A percentile compares a stretch with the other conserved stretches of the same genome.
These are phyloP conservation scores for Allantophomopsis cytisporea DNA, from an alignment of 2,329 filamentous ascomycete genomes.

Conservation along the genomic window DNA sequence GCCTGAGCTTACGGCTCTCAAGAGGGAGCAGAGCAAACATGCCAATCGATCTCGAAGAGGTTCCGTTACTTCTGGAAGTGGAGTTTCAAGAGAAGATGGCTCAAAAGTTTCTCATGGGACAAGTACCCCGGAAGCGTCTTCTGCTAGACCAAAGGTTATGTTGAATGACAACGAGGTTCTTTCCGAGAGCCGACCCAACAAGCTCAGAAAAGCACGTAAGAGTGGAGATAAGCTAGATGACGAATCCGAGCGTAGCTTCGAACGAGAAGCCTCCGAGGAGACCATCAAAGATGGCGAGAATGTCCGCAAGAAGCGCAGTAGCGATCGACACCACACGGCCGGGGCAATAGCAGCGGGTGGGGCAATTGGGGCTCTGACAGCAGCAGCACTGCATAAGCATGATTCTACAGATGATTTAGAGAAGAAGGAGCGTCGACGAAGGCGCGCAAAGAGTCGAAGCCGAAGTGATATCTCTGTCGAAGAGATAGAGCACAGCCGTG, in stretches of 20 bases:
- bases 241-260: slow-evolving; percentile 13
- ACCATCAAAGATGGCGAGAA: slow-evolving; percentile 35
- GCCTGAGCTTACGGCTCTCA: slow-evolving; percentile 82
- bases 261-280: slow-evolving; percentile 29
- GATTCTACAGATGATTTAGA: slow-evolving; percentile 46
- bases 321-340: slow-evolving; percentile 11
- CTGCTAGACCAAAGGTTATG: slow-evolving; percentile 43
- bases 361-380: slow-evolving; percentile 41
- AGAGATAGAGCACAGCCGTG: slow-evolving; percentile 36
- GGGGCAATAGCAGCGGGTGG: slow-evolving; percentile 13
- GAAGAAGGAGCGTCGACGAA: slow-evolving; percentile 24
- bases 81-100: slow-evolving; percentile 35
- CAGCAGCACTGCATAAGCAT: slow-evolving; percentile 48
- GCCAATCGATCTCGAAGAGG: slow-evolving; percentile 46
- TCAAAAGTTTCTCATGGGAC: slow-evolving; percentile 24
- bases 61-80: slow-evolving; percentile 42
- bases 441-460: slow-evolving; percentile 29
- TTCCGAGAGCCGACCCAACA: slow-evolving; percentile 33
- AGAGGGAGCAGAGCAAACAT: slow-evolving; percentile 74
- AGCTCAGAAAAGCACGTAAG: slow-evolving; percentile 34
- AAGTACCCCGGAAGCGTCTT: slow-evolving; percentile 16
- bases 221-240: slow-evolving; percentile 22
- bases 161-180: slow-evolving; percentile 42
- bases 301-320: slow-evolving; percentile 18
- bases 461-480: slow-evolving; percentile 34